Conservation (phyloP, 306 rosid genomes). For the Inga oerstediana region DNA sequence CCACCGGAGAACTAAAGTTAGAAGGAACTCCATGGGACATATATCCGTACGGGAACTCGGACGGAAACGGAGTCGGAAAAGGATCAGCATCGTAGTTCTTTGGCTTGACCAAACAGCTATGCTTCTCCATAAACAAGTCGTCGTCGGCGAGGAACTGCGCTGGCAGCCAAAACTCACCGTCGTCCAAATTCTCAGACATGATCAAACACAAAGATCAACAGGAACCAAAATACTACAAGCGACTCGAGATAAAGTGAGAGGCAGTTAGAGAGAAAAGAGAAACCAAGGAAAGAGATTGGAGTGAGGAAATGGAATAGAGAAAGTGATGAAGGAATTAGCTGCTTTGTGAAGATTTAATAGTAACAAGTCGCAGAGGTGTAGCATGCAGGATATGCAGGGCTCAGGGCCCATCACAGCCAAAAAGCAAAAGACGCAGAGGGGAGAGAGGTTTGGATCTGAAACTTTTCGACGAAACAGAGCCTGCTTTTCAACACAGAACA, state of each 20-base stretch:
- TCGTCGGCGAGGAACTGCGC: constrained; percentile 61
- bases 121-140: constrained; percentile 18
- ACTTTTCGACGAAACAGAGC: neutral
- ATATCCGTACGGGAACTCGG: constrained; percentile 36
- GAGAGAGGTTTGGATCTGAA: neutral
- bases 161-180: constrained; percentile 79
- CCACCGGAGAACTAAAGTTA: constrained; percentile 54
- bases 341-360: constrained; percentile 37
- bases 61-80: constrained; percentile 27
- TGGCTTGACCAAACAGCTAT: neutral
- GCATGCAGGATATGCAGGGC: constrained; percentile 29
- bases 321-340: neutral
- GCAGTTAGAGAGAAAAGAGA: neutral
- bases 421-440: neutral
- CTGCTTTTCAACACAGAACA: neutral
- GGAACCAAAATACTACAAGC: neutral
- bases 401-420: constrained; percentile 19
- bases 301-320: neutral
- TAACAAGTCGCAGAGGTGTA: neutral
- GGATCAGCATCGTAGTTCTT: constrained; percentile 26
- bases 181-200: constrained; percentile 63
- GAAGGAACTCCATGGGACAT: constrained; percentile 39
- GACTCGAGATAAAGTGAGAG: neutral
- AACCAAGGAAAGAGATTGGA: neutral
- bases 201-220: neutral